Conservation (phyloP, 139 green algal genomes). For the Astrephomene gubernaculifera region DNA sequence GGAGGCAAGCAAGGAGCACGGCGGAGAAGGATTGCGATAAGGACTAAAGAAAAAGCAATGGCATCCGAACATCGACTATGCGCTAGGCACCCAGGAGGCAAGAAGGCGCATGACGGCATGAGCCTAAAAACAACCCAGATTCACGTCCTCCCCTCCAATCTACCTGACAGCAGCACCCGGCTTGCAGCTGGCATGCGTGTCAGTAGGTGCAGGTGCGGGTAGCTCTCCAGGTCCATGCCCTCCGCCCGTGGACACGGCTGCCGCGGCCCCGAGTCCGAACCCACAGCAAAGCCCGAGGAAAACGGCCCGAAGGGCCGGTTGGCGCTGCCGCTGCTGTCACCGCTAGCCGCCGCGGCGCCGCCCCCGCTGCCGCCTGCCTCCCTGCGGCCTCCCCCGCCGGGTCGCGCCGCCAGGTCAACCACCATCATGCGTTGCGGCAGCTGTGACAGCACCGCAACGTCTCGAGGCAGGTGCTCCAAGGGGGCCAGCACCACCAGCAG, state of each 20-base stretch:
- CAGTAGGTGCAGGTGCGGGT: slow-evolving; percentile 9
- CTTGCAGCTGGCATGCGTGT: neutral
- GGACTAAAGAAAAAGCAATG: too few species aligned
- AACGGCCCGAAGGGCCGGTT: neutral
- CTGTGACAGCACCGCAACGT: neutral
- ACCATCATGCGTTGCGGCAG: slow-evolving; percentile 20
- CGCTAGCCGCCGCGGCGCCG: neutral
- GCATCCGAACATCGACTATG: too few species aligned
- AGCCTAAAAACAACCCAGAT: too few species aligned
- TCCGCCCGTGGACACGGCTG: neutral
- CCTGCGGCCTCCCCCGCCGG: neutral
- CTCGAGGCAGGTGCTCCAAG: slow-evolving; percentile 15
- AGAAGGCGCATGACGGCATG: too few species aligned
- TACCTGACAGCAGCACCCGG: slow-evolving; percentile 39
- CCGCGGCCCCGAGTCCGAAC: neutral
- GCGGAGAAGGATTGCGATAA: too few species aligned
- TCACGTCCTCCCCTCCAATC: too few species aligned
- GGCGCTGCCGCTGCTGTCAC: neutral
- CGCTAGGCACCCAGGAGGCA: too few species aligned
- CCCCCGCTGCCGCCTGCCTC: neutral
- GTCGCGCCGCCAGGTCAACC: neutral
- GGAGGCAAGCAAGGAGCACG: neutral
- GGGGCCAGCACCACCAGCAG: slow-evolving; percentile 21
- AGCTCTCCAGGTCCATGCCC: neutral
- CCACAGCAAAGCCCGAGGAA: neutral